phyloP scores from a whole-genome alignment of 495 filamentous ascomycete genomes.

The Lasiosphaeris hirsuta region DNA sequence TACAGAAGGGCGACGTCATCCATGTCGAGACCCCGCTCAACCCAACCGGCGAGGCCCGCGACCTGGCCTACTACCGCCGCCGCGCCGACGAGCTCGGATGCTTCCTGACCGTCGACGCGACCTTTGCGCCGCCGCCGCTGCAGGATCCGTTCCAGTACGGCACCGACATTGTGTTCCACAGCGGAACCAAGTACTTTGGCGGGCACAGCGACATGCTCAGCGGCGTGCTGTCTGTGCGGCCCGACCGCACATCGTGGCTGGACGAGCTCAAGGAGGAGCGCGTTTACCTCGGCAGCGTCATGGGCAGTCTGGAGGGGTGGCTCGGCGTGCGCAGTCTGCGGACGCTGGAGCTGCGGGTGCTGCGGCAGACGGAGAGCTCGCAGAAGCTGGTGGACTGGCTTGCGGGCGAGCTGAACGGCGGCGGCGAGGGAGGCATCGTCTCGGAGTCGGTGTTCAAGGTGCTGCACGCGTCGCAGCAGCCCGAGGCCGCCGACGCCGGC shows the following conservation, averaged over 20 bases:
- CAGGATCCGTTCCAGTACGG: constrained; percentile 80
- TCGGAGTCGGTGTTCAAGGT: constrained; percentile 56
- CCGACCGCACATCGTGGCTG: constrained; percentile 47
- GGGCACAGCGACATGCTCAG: constrained; percentile 90
- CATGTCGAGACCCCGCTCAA: constrained; percentile 93
- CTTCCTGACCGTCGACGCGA: constrained; percentile 79
- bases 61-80: constrained; percentile 64
- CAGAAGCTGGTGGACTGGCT: constrained; percentile 70
- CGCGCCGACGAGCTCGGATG: constrained; percentile 72
- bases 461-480: constrained; percentile 74
- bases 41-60: constrained; percentile 74
- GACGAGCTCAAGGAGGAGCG: constrained; percentile 59
- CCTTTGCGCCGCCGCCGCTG: constrained; percentile 87
- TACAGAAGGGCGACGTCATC: constrained; percentile 74
- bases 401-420: constrained; percentile 37
- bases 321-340: constrained; percentile 79
- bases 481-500: constrained; percentile 51
- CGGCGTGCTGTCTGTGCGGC: constrained; percentile 69
- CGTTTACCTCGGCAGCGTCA: constrained; percentile 71
- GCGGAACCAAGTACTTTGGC: constrained; percentile 91
- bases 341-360: constrained; percentile 80
- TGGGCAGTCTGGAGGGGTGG: constrained; percentile 92
- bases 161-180: constrained; percentile 85
- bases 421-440: constrained; percentile 38
- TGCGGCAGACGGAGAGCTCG: constrained; percentile 67